A percentile compares a stretch with the other conserved stretches of the same genome.
Evolutionary conservation across 768 basidiomycete genomes (phyloP).

Genomic region (Leccinellum albellum): DNA sequence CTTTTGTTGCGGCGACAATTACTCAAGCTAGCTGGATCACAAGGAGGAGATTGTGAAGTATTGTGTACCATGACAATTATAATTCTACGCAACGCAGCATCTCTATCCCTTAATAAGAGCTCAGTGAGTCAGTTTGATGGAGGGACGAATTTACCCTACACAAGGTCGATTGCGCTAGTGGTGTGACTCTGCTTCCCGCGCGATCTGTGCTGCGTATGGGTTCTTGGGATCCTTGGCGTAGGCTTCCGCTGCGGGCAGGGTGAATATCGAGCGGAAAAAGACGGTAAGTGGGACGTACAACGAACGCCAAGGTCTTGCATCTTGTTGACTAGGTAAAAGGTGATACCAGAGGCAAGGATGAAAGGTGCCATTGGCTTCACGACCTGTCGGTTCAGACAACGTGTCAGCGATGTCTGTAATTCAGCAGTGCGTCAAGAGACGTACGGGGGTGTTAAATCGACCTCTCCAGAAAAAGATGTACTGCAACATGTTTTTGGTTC

Average conservation of each 20-base stretch:
- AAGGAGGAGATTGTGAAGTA: background rate
- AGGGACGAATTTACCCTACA: conserved; percentile 5
- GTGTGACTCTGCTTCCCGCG: conserved; percentile 54
- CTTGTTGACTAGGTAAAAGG: conserved; percentile 62
- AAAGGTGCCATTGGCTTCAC: conserved; percentile 78
- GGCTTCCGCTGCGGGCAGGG: conserved; percentile 45
- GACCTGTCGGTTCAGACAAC: conserved; percentile 42
- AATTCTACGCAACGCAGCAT: conserved; percentile 17
- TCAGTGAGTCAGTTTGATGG: background rate
- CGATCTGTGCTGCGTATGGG: conserved; percentile 76
- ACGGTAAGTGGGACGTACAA: conserved; percentile 47
- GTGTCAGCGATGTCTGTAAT: background rate
- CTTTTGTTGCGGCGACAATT: too few species aligned
- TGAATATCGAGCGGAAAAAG: background rate
- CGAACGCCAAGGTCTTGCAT: conserved; percentile 66
- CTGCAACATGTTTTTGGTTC: conserved; percentile 17
- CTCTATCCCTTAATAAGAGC: conserved; percentile 9
- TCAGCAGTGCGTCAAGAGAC: conserved; percentile 7
- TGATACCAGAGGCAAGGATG: conserved; percentile 60
- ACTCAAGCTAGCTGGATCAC: background rate
- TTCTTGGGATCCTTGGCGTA: conserved; percentile 77
- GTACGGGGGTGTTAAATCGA: conserved; percentile 27
- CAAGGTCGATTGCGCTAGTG: conserved; percentile 23
- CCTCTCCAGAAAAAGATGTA: conserved; percentile 27
- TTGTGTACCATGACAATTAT: conserved; percentile 6